Evolutionary conservation across 768 basidiomycete species (phyloP).

Genomic region (Tylopilus intermedius): DNA sequence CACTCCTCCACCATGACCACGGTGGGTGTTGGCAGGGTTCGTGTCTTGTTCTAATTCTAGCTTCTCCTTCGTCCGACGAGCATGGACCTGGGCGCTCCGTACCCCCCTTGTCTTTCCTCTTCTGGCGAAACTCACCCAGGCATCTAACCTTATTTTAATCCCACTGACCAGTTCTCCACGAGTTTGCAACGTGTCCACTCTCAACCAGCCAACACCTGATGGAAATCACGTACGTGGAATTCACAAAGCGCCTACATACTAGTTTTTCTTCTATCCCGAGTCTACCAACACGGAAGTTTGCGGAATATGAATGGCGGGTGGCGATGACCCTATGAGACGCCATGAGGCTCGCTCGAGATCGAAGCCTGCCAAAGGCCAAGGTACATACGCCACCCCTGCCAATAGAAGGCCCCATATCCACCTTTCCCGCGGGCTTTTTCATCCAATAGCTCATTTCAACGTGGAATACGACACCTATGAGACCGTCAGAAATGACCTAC

Average conservation of each 20-base stretch:
- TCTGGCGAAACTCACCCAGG: neutral
- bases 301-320: conserved; percentile 8
- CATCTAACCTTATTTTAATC: neutral
- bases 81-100: conserved; percentile 20
- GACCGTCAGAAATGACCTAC: neutral
- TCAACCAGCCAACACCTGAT: conserved; percentile 10
- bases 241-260: conserved; percentile 1
- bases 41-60: conserved; percentile 3
- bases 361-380: conserved; percentile 22
- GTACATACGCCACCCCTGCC: conserved; percentile 13
- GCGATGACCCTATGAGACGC: conserved; percentile 22
- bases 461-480: conserved; percentile 7
- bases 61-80: conserved; percentile 14
- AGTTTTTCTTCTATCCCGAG: neutral
- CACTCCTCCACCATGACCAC: neutral
- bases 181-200: conserved; percentile 20
- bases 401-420: neutral
- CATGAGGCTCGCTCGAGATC: conserved; percentile 15
- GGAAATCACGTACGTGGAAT: conserved; percentile 15
- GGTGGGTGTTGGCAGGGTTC: conserved; percentile 1
- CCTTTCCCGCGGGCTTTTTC: neutral
- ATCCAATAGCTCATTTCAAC: neutral
- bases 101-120: conserved; percentile 2
- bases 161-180: neutral
- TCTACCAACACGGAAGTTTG: neutral